Base-by-base conservation (phyloP, 805 yeast species). In the Komagataella pastoris region DNA sequence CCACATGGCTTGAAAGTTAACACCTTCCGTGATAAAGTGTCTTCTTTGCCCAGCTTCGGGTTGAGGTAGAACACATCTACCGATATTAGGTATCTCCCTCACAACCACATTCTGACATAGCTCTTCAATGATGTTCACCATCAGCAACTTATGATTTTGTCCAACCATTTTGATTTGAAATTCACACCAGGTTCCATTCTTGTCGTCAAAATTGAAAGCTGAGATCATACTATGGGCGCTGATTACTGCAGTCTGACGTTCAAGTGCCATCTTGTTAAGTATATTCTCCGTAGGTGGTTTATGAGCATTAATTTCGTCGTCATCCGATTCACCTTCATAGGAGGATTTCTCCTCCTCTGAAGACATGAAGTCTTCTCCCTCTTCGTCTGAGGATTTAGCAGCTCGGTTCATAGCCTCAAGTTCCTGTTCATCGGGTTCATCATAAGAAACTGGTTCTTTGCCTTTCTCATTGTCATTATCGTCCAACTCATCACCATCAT, bases 1-100 rank as follows among this genome's bases (percentile, higher is more conserved):
- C 98, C 99, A 93, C 95, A 93, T 88, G 50, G 97, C 95, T 63
- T 76, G 76, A 81, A 93, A 93, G 72, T 93, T 93, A 50, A 93
- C 99, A 70, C 99, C 99, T 70, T 95, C 99, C 19, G 99, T 91
- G 53, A 93, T 85, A 59, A 95, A 75, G 46, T 77, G 75, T 59
- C 96, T 82, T n/a, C 21, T 24, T 59, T 79, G 80, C 49, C 85
- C 88, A 59, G 76, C 76, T 60, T 79, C 85, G 36, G 84, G 77
- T 51, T 69, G 70, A 50, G 96, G 96, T 58, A 84, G 88, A 56
- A 91, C 72, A 76, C 98, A 90, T 68, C 99, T 84, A 24, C 96
- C 97, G 62, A 93, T 91, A 52, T 76, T 74, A 52, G 93, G 85
- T 57, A 90, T 83, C 69, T 95, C 97, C 61, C 97, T 84, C 17